Evolutionary conservation across 306 rosid genomes (phyloP), one percentile per base, ranked within the genome.

Genomic region (Malus sieversii): DNA sequence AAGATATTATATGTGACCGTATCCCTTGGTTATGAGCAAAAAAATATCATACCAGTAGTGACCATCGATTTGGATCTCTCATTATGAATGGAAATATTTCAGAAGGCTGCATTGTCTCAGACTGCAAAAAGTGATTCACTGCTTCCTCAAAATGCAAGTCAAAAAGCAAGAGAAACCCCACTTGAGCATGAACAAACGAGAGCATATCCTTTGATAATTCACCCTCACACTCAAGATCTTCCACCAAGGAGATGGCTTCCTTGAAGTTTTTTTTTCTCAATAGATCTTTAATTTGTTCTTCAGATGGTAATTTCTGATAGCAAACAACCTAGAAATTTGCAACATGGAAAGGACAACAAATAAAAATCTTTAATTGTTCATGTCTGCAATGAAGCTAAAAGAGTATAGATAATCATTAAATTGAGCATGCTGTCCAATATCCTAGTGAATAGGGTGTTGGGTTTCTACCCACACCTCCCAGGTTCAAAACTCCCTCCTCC

Each of bases 41-140:
- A 62, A 65, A 73, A 79, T 40, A 48, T 29, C 58, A 75, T 87
- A 95, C 98, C 98, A 95, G 92, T 63, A 95, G 82, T 52, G 97
- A 95, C 98, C 98, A 95, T 62, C 97, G 96, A 89, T 95, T 95
- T 60, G 98, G 98, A 83, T 92, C 98, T 74, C 87, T 89, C 97
- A 90, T 87, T 75, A 95, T 91, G 75, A 95, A 95, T 60, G 98
- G 96, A 86, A 95, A 95, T 72, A 92, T 59, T 92, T 95, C 98
- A 75, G 98, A 92, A 71, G 98, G 98, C 84, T 92, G 92, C 97
- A 95, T 89, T 6, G 96, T 90, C 82, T 87, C 91, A 15, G 98
- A 92, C 70, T 77, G 96, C 87, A 95, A 83, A 81, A 95, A 92
- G 83, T 95, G 98, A 72, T 92, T 82, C 76, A 95, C 98, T 35